Conservation (phyloP, 306 rosid species). For the Cucurbita moschata region DNA sequence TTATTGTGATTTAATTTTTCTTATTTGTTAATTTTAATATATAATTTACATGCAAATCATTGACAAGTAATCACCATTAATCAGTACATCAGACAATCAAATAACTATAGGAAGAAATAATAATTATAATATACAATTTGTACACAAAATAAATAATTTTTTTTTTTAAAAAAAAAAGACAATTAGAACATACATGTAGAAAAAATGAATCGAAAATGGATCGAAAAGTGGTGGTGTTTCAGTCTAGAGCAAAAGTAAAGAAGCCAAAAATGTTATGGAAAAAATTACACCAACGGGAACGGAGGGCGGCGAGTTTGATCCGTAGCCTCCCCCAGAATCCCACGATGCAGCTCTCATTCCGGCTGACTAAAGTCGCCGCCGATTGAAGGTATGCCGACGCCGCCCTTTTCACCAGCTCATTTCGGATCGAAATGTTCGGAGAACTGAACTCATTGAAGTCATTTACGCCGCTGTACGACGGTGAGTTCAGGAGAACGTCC, state of each 20-base stretch:
- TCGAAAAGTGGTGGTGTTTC: neutral
- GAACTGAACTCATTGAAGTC: constrained; percentile 33
- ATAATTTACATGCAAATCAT: neutral
- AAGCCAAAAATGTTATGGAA: constrained; percentile 26
- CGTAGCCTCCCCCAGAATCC: constrained; percentile 33
- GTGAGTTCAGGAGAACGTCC: constrained; percentile 34
- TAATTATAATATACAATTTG: too few species aligned
- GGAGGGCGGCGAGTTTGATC: constrained; percentile 10
- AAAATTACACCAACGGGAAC: constrained; percentile 33
- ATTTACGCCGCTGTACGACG: constrained; percentile 6
- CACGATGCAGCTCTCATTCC: constrained; percentile 19
- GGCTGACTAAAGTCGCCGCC: constrained; percentile 21
- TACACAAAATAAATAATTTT: neutral
- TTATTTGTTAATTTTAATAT: too few species aligned
- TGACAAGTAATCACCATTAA: neutral
- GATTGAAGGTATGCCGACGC: constrained; percentile 59
- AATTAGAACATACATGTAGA: too few species aligned
- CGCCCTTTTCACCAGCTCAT: constrained; percentile 46
- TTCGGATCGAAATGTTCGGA: constrained; percentile 31
- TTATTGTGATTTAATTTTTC: too few species aligned
- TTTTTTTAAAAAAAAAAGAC: neutral
- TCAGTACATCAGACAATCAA: neutral
- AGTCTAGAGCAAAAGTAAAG: constrained; percentile 13
- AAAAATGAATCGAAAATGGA: neutral
- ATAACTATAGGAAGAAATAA: neutral